A percentile compares a stretch with the other conserved stretches of the same genome.
phyloP scores from a whole-genome alignment of 768 basidiomycete species.

The Phylloporus sp. region DNA sequence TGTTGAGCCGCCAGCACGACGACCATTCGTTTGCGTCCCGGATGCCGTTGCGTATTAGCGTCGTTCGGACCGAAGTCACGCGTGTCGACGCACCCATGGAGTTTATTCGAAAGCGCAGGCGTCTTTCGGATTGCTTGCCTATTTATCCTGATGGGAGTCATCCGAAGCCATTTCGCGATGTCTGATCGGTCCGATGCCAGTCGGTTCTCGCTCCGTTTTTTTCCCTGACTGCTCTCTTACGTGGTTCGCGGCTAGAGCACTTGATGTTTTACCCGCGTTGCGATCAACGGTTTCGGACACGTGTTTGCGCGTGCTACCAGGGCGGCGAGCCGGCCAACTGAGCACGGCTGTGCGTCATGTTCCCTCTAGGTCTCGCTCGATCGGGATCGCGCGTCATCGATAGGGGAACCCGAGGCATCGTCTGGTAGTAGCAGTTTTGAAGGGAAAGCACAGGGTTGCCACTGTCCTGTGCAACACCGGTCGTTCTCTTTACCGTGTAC shows the following conservation, averaged over 20 bases:
- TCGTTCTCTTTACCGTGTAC: too few relatives aligned
- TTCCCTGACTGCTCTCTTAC: too few relatives aligned
- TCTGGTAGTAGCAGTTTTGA: too few relatives aligned
- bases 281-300: neutral
- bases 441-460: too few relatives aligned
- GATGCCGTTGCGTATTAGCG: constrained; percentile 13
- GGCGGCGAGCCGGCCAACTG: neutral
- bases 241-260: neutral
- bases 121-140: neutral
- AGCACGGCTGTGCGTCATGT: neutral
- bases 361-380: neutral
- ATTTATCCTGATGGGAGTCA: neutral
- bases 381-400: neutral
- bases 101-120: neutral
- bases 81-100: neutral
- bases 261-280: neutral
- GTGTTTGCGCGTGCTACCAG: too few relatives aligned
- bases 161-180: constrained; percentile 8
- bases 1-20: constrained; percentile 1
- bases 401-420: neutral
- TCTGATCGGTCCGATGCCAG: too few relatives aligned
- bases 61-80: constrained; percentile 10
- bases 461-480: too few relatives aligned
- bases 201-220: too few relatives aligned
- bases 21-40: neutral